A percentile compares a stretch with the other conserved stretches of the same genome.
phyloP scores from a whole-genome alignment of 2,329 filamentous ascomycete genomes.

The Bipolaris sorokiniana region DNA sequence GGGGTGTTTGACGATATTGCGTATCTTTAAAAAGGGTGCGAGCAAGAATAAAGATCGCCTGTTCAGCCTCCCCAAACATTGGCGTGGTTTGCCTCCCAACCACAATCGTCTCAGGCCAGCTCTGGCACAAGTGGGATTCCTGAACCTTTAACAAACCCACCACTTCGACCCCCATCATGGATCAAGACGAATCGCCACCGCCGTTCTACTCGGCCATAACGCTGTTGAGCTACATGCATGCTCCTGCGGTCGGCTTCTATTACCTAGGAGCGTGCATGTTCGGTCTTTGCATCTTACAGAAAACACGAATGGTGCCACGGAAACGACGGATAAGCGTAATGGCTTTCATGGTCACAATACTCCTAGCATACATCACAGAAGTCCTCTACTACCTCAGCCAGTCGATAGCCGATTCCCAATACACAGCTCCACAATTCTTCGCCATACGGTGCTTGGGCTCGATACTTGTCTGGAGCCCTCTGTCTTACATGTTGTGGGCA shows the following conservation, averaged over 20 bases:
- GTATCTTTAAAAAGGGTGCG: not conserved
- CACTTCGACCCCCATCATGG: slow-evolving; percentile 19
- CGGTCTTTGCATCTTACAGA: slow-evolving; percentile 41
- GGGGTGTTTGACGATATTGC: not conserved
- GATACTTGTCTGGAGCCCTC: slow-evolving; percentile 42
- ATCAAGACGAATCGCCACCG: slow-evolving; percentile 8
- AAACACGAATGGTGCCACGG: slow-evolving; percentile 31
- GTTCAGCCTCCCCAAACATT: not conserved
- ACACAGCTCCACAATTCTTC: slow-evolving; percentile 41
- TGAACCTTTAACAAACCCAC: not conserved
- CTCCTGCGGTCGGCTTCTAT: slow-evolving; percentile 40
- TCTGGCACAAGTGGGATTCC: not conserved
- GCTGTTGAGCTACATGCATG: slow-evolving; percentile 45
- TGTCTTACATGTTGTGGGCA: slow-evolving; percentile 33
- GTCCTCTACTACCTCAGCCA: slow-evolving; percentile 44
- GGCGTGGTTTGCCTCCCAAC: not conserved
- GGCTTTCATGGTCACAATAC: slow-evolving; percentile 18
- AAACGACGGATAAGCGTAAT: slow-evolving; percentile 32
- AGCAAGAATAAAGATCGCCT: slow-evolving; percentile 8
- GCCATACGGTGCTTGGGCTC: slow-evolving; percentile 45
- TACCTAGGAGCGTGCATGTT: slow-evolving; percentile 37
- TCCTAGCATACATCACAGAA: slow-evolving; percentile 39
- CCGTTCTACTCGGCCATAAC: slow-evolving; percentile 31
- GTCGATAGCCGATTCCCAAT: slow-evolving; percentile 36
- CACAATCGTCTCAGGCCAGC: not conserved